Evolutionary conservation across 768 basidiomycete genomes (phyloP).

Genomic region (Kwoniella sp.): DNA sequence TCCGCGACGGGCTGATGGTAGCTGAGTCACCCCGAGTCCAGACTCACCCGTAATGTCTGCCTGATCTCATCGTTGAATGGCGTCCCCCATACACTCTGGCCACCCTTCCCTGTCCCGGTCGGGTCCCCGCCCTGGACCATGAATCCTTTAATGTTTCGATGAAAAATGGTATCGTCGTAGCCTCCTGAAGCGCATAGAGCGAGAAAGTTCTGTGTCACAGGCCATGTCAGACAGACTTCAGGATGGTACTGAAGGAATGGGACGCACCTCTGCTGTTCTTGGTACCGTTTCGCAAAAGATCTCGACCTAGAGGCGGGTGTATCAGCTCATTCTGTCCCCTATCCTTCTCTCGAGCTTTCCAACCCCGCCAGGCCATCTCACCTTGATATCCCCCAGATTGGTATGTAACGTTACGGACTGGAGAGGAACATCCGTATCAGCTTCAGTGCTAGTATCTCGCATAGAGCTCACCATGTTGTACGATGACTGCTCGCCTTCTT

Average conservation of each 20-base stretch:
- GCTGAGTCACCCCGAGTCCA: no score
- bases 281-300: constrained; percentile 96
- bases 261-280: constrained; percentile 77
- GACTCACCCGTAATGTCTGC: constrained; percentile 81
- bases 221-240: neutral
- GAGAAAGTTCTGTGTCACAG: constrained; percentile 74
- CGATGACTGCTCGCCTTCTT: no score
- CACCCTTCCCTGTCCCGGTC: constrained; percentile 78
- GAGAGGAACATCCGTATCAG: neutral
- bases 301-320: constrained; percentile 75
- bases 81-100: constrained; percentile 92
- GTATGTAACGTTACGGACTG: constrained; percentile 95
- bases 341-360: neutral
- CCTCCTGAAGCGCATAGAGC: constrained; percentile 85
- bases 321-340: neutral
- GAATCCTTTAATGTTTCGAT: constrained; percentile 89
- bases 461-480: no score
- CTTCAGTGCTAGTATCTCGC: no score
- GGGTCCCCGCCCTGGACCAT: constrained; percentile 68
- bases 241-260: neutral
- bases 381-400: constrained; percentile 91
- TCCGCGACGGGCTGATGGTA: no score
- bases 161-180: constrained; percentile 80
- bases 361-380: constrained; percentile 41
- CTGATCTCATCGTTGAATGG: constrained; percentile 88